Conservation (phyloP, 1,139 yeast genomes). For the Candida tropicalis region DNA sequence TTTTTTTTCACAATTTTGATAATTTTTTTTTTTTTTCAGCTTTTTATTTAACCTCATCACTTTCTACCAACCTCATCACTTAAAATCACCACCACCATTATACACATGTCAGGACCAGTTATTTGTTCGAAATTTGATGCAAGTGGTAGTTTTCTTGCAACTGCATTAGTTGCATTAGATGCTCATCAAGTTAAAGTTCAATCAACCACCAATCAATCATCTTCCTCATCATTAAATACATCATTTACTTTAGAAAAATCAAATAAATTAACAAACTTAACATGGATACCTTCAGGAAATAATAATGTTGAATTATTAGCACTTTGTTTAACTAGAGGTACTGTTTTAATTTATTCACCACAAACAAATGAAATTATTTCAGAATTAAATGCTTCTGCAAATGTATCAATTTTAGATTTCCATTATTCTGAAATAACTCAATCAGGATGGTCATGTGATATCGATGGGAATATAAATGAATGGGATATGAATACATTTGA, state of each 20-base stretch:
- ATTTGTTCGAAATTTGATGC: conserved; percentile 53
- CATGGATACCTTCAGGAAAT: conserved; percentile 53
- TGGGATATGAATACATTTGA: conserved; percentile 58
- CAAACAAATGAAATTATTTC: conserved; percentile 55
- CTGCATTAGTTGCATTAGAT: conserved; percentile 71
- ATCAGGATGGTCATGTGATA: conserved; percentile 66
- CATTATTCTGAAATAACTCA: conserved; percentile 44
- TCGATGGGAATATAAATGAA: conserved; percentile 61
- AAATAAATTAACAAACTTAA: conserved; percentile 50
- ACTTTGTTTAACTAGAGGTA: conserved; percentile 69
- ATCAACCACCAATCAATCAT: conserved; percentile 36
- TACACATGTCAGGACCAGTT: conserved; percentile 27
- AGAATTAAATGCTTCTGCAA: conserved; percentile 53
- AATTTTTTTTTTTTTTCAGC: conserved; percentile 10
- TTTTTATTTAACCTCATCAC: conserved; percentile 5
- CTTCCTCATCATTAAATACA: conserved; percentile 41
- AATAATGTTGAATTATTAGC: conserved; percentile 40
- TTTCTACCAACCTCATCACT: conserved; percentile 1
- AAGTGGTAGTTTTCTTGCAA: conserved; percentile 62
- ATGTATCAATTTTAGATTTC: conserved; percentile 56
- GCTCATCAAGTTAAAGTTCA: conserved; percentile 72
- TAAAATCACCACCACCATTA: background rate
- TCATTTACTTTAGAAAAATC: conserved; percentile 59
- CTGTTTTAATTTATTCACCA: conserved; percentile 69
- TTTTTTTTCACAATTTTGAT: conserved; percentile 7